Conservation (phyloP, 2,329 filamentous ascomycete species). For the Penicillium sp. region DNA sequence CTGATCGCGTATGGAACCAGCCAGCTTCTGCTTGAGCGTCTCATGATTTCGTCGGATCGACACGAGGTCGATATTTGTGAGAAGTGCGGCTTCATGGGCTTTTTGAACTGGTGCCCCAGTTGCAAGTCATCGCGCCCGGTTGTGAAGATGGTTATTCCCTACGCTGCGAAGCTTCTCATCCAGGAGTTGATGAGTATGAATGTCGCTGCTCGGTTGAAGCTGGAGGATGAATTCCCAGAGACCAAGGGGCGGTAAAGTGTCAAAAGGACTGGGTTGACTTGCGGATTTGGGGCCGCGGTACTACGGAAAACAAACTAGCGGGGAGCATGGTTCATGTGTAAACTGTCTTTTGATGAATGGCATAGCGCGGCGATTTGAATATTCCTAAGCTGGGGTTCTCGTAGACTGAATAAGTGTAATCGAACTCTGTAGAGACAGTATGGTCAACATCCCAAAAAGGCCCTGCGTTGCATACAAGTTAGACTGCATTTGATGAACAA, state of each 20-base stretch:
- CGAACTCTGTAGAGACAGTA: background rate
- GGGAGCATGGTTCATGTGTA: slow-evolving; percentile 13
- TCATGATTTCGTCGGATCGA: slow-evolving; percentile 92
- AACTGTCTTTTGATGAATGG: slow-evolving; percentile 22
- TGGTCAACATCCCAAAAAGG: too few relatives aligned
- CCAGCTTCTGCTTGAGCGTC: slow-evolving; percentile 83
- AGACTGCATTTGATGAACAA: too few relatives aligned
- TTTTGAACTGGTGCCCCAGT: slow-evolving; percentile 89
- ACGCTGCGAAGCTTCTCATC: slow-evolving; percentile 91
- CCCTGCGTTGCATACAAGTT: too few relatives aligned
- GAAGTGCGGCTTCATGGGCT: slow-evolving; percentile 90
- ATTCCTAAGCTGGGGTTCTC: too few relatives aligned
- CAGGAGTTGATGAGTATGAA: slow-evolving; percentile 99
- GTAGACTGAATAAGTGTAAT: background rate
- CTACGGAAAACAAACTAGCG: slow-evolving; percentile 9
- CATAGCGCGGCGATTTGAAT: slow-evolving; percentile 29
- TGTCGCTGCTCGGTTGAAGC: slow-evolving; percentile 83
- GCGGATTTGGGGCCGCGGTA: slow-evolving; percentile 11
- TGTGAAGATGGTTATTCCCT: slow-evolving; percentile 92
- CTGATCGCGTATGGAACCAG: slow-evolving; percentile 94
- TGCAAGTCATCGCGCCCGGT: slow-evolving; percentile 83
- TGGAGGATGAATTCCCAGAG: slow-evolving; percentile 87
- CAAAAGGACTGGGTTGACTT: background rate
- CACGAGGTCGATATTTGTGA: slow-evolving; percentile 93
- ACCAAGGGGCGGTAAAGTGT: slow-evolving; percentile 34